Base-by-base conservation (phyloP, 2,329 filamentous ascomycete species). In the Trichoderma sp. region DNA sequence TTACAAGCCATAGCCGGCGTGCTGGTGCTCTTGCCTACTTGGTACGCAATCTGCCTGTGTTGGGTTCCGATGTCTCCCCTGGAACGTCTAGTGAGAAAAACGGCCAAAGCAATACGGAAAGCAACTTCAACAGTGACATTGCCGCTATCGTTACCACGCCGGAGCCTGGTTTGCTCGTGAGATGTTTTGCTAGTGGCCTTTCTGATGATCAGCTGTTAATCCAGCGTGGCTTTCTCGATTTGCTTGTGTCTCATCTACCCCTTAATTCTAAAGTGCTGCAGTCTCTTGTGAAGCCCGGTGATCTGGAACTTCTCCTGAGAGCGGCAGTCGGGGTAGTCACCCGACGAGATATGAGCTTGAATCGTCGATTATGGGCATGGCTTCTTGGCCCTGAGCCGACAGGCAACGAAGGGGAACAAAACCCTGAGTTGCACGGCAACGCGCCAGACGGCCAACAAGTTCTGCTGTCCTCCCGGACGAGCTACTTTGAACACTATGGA, bases 351-450 rank as follows among this genome's bases (percentile, higher is more conserved):
- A 99, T 99, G 96, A 97, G 95, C 78, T 84, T 99, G 63, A 99
- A 99, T 79, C 87, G 96, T 76, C 89, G 96, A 47, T 84, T 99
- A n/a, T 98, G 95, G 94, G 90, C 93, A 57, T 99, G 96, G 96
- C 91, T 98, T 73, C 85, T 99, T 2, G 96, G 96, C 0, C 95
- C 95, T 3, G 93, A 88, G 64, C 88, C 87, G 55, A 76, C 84
- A 63, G 76, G 82, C 26, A 76, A 81, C 69, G 86, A 90, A 72
- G 76, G 83, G 26, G 86, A 90, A 65, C 82, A 80, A 15, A 81
- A 78, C 0, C 76, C 80, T 47, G 85, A 88, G 68, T 86, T 83
- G 15, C 84, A 85, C 32, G 77, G 77, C 12, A 82, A 83, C 3
- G 77, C 82, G 6, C 76, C 82, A 4, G 82, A 84, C 17, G 82